Evolutionary conservation across 2,329 filamentous ascomycete species (phyloP), one percentile per base, ranked within the genome.

Genomic region (Aspergillus costaricaensis): DNA sequence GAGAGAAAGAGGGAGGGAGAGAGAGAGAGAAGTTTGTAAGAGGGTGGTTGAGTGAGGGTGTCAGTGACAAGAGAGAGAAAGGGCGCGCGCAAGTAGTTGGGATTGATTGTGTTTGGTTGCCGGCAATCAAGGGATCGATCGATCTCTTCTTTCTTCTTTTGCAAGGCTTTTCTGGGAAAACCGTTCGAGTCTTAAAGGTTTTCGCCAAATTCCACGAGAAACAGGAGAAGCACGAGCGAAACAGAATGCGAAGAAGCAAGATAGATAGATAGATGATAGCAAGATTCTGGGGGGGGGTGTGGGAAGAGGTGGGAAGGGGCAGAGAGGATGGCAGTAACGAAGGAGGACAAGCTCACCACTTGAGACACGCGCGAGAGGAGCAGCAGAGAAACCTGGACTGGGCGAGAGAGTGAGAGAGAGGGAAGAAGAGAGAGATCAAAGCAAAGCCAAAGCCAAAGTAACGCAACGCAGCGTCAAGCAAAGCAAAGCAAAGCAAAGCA

Each of bases 11-110:
- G 50, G 27, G 25, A 58, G 36, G 43, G 38, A 15, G 30, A 25
- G n/a, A 23, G 23, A 25, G 23, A 27, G 25, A 27, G 25, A 27
- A 8, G 25, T 27, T 6, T 6, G 19, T 14, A 14, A 17, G 12
- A 38, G 27, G 15, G 51, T n/a, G 21, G 21, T 23, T n/a, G 47
- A 49, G 7, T 27, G 47, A 49, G 7, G 27, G 15, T 12, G n/a
- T 47, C 17, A 47, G n/a, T 23, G 49, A 56, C 27, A 30, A 30
- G 27, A 30, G 27, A 30, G 14, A 67, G 60, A 62, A 57, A 60
- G 55, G 43, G 58, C 47, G 55, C 48, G 47, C 52, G 58, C 52
- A 49, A 63, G 58, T 30, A 55, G 52, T 21, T 48, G 55, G 50
- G 41, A 44, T 38, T 57, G 56, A 49, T 49, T 36, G 55, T 39